Conservation (phyloP, 208 protist genomes). For the Trypanosoma avium region DNA sequence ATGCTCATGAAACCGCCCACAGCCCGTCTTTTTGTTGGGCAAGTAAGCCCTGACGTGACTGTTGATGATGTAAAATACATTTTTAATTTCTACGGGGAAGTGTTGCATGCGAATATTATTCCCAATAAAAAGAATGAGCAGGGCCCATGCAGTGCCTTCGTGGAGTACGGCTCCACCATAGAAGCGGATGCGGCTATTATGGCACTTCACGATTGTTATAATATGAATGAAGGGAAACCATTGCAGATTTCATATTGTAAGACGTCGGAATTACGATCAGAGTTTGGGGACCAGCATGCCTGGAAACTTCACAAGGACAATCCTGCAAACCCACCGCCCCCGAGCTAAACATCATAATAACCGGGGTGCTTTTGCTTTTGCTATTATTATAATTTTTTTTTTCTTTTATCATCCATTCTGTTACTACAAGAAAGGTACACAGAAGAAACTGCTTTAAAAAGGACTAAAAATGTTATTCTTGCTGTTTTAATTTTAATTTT, state of each 20-base stretch:
- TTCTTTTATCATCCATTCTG: too few species aligned
- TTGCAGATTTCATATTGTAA: constrained; percentile 78
- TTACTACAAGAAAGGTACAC: too few species aligned
- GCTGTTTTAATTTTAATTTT: too few species aligned
- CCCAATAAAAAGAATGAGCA: constrained; percentile 55
- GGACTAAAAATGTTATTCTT: too few species aligned
- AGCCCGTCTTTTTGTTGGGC: constrained; percentile 71
- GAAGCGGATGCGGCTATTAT: constrained; percentile 77
- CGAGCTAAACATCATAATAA: neutral
- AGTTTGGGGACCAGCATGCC: constrained; percentile 66
- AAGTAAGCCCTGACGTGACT: constrained; percentile 69
- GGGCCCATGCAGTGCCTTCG: constrained; percentile 56
- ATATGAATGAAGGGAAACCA: constrained; percentile 71
- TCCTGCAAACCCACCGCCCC: constrained; percentile 43
- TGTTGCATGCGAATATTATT: constrained; percentile 71
- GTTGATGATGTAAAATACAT: constrained; percentile 62
- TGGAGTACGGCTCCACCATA: constrained; percentile 61
- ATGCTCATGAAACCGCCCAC: too few species aligned
- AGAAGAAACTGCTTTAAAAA: too few species aligned
- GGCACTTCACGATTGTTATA: constrained; percentile 65
- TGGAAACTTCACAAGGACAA: constrained; percentile 53
- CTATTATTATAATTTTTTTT: too few species aligned
- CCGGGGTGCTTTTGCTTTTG: too few species aligned
- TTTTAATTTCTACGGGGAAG: constrained; percentile 74
- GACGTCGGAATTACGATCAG: constrained; percentile 52